Percentiles rank a stretch among this genome's conserved stretches.
Conservation (phyloP, 2,329 filamentous ascomycete species). For the Scedosporium minutisporum region DNA sequence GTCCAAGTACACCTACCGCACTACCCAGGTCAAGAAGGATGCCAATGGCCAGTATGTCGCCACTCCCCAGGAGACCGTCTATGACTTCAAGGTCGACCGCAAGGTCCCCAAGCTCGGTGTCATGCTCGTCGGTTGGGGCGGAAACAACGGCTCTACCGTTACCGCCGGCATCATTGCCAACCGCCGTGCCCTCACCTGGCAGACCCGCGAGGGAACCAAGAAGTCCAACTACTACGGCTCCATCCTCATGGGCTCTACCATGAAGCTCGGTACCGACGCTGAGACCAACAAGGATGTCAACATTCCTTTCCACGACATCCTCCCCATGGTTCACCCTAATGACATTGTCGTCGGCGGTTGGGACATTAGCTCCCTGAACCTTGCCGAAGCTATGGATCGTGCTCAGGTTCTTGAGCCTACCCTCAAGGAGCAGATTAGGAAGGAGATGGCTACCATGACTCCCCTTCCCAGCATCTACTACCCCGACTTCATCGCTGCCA, state of each 20-base stretch:
- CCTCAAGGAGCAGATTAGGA: constrained; percentile 78
- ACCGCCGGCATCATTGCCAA: constrained; percentile 97
- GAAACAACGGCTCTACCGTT: constrained; percentile 96
- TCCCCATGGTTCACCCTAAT: constrained; percentile 96
- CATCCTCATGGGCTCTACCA: constrained; percentile 90
- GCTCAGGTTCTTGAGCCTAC: constrained; percentile 92
- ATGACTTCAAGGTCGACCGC: constrained; percentile 96
- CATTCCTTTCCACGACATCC: constrained; percentile 85
- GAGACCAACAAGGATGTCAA: constrained; percentile 84
- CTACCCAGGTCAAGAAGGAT: constrained; percentile 68
- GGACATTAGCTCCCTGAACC: constrained; percentile 89
- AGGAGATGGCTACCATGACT: constrained; percentile 84
- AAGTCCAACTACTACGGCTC: constrained; percentile 97
- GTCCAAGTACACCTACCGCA: constrained; percentile 94
- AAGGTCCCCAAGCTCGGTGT: constrained; percentile 87
- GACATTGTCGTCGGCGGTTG: constrained; percentile 91
- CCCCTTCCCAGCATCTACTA: constrained; percentile 96
- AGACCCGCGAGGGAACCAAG: constrained; percentile 80
- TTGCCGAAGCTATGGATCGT: constrained; percentile 89
- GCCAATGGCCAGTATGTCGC: constrained; percentile 71
- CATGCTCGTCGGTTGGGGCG: constrained; percentile 96
- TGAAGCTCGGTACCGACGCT: constrained; percentile 87
- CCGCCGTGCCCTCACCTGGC: constrained; percentile 75
- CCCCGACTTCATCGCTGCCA: constrained; percentile 97
- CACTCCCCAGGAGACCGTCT: constrained; percentile 76